Evolutionary conservation across 768 basidiomycete genomes (phyloP), one percentile per base, ranked within the genome.

Genomic region (Pulveroboletus sp.): DNA sequence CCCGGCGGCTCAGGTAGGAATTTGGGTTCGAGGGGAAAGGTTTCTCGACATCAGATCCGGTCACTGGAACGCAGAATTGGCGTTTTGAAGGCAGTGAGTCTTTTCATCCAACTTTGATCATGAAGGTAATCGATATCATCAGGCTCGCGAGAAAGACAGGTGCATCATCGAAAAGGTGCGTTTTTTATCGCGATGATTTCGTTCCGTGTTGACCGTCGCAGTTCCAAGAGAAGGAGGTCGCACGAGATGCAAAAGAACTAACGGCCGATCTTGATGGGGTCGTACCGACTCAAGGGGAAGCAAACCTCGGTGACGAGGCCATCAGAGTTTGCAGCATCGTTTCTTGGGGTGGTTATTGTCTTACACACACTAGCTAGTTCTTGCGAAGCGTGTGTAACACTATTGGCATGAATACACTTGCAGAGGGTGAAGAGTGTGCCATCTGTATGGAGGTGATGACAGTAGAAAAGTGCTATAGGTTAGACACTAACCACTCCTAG

Each of bases 321-420:
- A 40, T 48, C 4, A 47, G 47, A 43, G 55, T 51, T 40, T n/a
- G 55, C 31, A 27, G 4, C 9, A 27, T 29, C 32, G 2, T 44
- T 45, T 51, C 36, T 10, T 25, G 29, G 34, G 13, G 11, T 36
- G 16, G 14, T 3, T n/a, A n/a, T 45, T 16, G 16, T 33, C 23
- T 31, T 47, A 33, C 19, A 39, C 16, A 17, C 42, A 39, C 20
- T 43, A 20, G 35, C 24, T 17, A 61, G 55, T 47, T 55, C 29
- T 35, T 63, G 44, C 52, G 52, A 41, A 14, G n/a, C 20, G 14
- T 54, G 31, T 57, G 52, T 20, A 47, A 60, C n/a, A 42, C 45
- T 37, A 50, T 57, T 14, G 57, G 50, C 31, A 61, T 53, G 54
- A 62, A 60, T 23, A 50, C 58, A 17, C 45, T 61, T 34, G 61